A percentile compares a stretch with the other conserved stretches of the same genome.
Conservation (phyloP, 2,329 filamentous ascomycete species). For the Thelonectria discophora region DNA sequence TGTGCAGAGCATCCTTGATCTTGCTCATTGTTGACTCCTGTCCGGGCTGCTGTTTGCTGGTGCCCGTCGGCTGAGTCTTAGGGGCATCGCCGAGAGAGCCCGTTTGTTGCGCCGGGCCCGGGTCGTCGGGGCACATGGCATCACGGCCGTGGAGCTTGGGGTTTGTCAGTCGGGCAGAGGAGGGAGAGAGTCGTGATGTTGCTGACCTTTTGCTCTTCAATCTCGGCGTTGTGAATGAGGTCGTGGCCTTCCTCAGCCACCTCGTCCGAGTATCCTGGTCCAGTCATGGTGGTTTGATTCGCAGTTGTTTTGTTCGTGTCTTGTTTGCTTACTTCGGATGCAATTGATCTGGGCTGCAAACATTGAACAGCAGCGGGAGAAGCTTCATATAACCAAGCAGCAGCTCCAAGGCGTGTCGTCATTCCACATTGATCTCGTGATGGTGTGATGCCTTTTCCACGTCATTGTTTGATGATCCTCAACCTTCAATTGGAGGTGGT, state of each 20-base stretch:
- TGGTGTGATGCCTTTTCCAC: slow-evolving; percentile 39
- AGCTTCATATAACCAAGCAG: slow-evolving; percentile 34
- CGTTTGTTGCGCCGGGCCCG: slow-evolving; percentile 21
- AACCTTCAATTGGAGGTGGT: slow-evolving; percentile 30
- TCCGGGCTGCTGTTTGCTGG: slow-evolving; percentile 2
- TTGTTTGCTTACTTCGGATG: not conserved
- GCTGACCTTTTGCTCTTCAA: slow-evolving; percentile 45
- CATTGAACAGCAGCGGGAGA: not conserved
- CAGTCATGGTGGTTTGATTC: slow-evolving; percentile 26
- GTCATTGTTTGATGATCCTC: slow-evolving; percentile 35
- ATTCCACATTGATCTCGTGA: slow-evolving; percentile 24
- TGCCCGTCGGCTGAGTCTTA: not conserved
- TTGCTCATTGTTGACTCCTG: slow-evolving; percentile 37
- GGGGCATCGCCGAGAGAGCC: slow-evolving; percentile 2
- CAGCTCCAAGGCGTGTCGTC: slow-evolving; percentile 28
- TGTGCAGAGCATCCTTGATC: slow-evolving; percentile 40
- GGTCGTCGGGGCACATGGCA: slow-evolving; percentile 35
- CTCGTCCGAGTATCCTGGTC: slow-evolving; percentile 40
- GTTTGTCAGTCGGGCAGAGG: not conserved
- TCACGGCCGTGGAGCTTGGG: slow-evolving; percentile 38
- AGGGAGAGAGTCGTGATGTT: not conserved
- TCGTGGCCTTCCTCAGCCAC: slow-evolving; percentile 46
- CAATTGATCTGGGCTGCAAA: not conserved
- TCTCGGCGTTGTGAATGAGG: slow-evolving; percentile 47
- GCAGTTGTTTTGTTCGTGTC: not conserved